Evolutionary conservation across 2,329 filamentous ascomycete genomes (phyloP).

Genomic region (Metarhizium guizhouense): DNA sequence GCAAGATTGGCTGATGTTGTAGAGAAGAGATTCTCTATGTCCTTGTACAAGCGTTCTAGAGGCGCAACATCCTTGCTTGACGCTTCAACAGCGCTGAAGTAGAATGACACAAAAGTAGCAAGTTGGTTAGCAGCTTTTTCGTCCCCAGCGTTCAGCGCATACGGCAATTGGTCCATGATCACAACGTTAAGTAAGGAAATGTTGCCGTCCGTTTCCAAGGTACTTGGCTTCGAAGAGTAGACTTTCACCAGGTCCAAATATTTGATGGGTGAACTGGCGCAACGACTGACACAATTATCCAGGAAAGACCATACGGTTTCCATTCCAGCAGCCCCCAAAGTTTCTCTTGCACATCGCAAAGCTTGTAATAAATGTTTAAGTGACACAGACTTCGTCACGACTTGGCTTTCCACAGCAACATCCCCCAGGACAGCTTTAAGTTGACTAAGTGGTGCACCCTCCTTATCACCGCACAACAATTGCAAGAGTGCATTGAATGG

Average conservation of each 20-base stretch:
- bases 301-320: slow-evolving; percentile 57
- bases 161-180: slow-evolving; percentile 71
- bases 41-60: slow-evolving; percentile 14
- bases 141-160: slow-evolving; percentile 44
- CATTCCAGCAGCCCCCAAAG: slow-evolving; percentile 17
- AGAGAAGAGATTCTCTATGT: slow-evolving; percentile 20
- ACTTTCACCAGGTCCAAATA: slow-evolving; percentile 66
- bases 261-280: slow-evolving; percentile 68
- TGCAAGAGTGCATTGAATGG: slow-evolving; percentile 65
- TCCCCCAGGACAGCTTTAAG: slow-evolving; percentile 48
- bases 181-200: slow-evolving; percentile 58
- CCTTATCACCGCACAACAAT: slow-evolving; percentile 22
- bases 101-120: slow-evolving; percentile 47
- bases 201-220: slow-evolving; percentile 13
- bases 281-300: slow-evolving; percentile 73
- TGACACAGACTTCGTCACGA: slow-evolving; percentile 46
- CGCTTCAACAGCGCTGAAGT: slow-evolving; percentile 44
- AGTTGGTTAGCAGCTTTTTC: slow-evolving; percentile 36
- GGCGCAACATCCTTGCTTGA: not conserved
- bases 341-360: slow-evolving; percentile 15
- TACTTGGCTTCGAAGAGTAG: slow-evolving; percentile 18
- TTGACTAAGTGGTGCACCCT: slow-evolving; percentile 27
- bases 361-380: slow-evolving; percentile 37
- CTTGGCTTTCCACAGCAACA: slow-evolving; percentile 55
- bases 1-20: slow-evolving; percentile 13